Evolutionary conservation across 805 yeast species (phyloP), one percentile per base, ranked within the genome.

Genomic region (Candida stauntonica): DNA sequence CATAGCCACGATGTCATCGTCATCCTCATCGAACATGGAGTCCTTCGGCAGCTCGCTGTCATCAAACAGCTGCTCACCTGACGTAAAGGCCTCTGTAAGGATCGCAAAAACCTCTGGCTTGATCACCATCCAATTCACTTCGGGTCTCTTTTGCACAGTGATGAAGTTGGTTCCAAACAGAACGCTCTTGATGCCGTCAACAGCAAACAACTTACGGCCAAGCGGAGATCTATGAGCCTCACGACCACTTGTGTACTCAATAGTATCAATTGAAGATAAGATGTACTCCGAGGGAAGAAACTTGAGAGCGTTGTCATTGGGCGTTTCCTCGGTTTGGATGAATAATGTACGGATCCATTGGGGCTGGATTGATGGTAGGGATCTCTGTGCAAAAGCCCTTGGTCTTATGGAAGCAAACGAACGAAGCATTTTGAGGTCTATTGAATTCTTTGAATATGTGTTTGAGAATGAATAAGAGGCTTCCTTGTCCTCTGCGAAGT

Each of bases 161-260:
- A 87, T 81, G 60, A 88, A 87, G 60, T 87, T 81, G 4, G 81
- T 69, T 2, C 96, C 96, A 54, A 85, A 78, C 81, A 87, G 73
- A 36, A 87, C 77, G 1, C 87, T 72, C 31, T 70, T 70, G 27
- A 87, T 75, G 4, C 95, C 95, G 51, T 86, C 93, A 3, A 86
- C 67, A 7, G 80, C 68, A 51, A 86, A 81, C 34, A 86, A 65
- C 57, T 79, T 81, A 42, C 83, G 66, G 2, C 94, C 95, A 36
- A 86, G 61, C 5, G 94, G 95, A 5, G 91, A 81, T 31, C 75
- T 68, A 37, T 68, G 63, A 0, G 95, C 91, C 46, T 86, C 93
- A 41, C 91, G 68, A 2, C 89, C 89, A 36, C 74, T 71, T 28
- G 81, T 64, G 49, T 79, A 83, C 60, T 87, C 96, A 19, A 79